Evolutionary conservation across 2,329 filamentous ascomycete genomes (phyloP).

Genomic region (Nemania sp.): DNA sequence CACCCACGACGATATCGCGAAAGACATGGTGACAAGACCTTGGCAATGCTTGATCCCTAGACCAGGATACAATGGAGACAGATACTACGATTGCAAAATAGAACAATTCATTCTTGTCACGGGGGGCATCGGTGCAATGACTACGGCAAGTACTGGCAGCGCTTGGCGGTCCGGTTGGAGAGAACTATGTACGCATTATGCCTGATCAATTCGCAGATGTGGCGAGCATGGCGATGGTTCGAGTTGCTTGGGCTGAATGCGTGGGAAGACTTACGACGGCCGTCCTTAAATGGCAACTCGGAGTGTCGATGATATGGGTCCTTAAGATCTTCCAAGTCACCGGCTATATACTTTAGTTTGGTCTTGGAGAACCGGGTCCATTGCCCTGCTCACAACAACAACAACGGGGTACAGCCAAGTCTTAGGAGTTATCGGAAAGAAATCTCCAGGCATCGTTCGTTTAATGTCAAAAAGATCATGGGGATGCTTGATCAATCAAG

Average conservation of each 20-base stretch:
- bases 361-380: background rate
- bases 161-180: constrained; percentile 11
- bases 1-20: background rate
- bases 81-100: background rate
- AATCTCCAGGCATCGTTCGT: background rate
- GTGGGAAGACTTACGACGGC: background rate
- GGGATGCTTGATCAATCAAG: too few species aligned
- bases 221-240: background rate
- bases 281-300: constrained; percentile 35
- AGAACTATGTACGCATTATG: background rate
- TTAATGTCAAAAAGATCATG: too few species aligned
- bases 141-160: background rate
- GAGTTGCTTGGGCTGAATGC: background rate
- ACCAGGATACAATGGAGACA: background rate
- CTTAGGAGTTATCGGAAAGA: background rate
- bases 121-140: background rate
- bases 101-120: background rate
- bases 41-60: constrained; percentile 3
- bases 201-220: background rate
- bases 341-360: constrained; percentile 33
- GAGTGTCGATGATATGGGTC: constrained; percentile 24
- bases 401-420: background rate
- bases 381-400: background rate
- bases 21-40: constrained; percentile 11
- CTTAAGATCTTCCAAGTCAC: constrained; percentile 16